phyloP scores from a whole-genome alignment of 2,329 filamentous ascomycete genomes.

The Apiospora aurea region DNA sequence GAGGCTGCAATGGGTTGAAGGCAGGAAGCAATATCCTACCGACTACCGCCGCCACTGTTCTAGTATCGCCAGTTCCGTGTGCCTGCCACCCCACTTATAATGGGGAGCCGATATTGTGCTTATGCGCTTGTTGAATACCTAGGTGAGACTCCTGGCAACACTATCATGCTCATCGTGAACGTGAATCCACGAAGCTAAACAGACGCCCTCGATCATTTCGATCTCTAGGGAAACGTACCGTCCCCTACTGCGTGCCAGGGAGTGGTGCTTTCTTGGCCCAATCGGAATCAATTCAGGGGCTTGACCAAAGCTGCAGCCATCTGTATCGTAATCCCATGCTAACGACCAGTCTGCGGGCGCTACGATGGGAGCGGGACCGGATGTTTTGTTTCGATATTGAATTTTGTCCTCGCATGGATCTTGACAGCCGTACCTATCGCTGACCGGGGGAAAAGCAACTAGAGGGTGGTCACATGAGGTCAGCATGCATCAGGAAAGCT shows the following conservation, averaged over 20 bases:
- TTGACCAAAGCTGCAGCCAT: background rate
- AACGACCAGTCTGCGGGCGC: background rate
- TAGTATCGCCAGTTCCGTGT: conserved; percentile 14
- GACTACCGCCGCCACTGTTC: background rate
- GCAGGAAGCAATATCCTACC: conserved; percentile 16
- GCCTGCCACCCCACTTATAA: conserved; percentile 10
- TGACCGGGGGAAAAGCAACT: background rate
- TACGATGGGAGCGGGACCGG: conserved; percentile 1
- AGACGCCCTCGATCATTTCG: background rate
- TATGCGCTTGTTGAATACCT: conserved; percentile 1
- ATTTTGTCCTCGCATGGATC: background rate
- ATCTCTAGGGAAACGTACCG: background rate
- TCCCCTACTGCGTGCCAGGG: background rate
- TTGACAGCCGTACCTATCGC: conserved; percentile 5
- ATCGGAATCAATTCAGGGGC: background rate
- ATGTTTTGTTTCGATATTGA: background rate
- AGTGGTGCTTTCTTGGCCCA: background rate
- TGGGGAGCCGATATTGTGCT: background rate
- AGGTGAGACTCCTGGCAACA: background rate
- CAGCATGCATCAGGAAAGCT: conserved; percentile 5
- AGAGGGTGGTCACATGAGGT: conserved; percentile 11
- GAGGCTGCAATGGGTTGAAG: conserved; percentile 9
- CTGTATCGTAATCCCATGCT: background rate
- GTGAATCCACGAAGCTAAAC: background rate
- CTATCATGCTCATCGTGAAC: background rate